Evolutionary conservation across 805 yeast genomes (phyloP).

Genomic region (Huiozyma naganishii): DNA sequence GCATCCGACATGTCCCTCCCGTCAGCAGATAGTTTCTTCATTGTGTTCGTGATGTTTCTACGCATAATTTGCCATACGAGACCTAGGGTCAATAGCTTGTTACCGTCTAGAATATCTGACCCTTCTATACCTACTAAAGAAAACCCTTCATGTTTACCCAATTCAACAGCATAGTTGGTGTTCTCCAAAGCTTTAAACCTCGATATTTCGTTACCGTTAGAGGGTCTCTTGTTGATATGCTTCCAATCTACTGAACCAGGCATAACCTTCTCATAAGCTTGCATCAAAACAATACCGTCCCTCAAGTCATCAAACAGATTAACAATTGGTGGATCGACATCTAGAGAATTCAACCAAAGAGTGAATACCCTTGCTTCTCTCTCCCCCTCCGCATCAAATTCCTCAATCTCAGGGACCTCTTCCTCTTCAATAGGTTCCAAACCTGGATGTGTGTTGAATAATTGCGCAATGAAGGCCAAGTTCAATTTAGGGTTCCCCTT

Average conservation of each 20-base stretch:
- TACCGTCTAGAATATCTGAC: slow-evolving; percentile 91
- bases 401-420: slow-evolving; percentile 91
- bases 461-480: slow-evolving; percentile 92
- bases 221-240: slow-evolving; percentile 77
- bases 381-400: slow-evolving; percentile 98
- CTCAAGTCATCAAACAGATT: slow-evolving; percentile 87
- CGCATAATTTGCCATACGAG: slow-evolving; percentile 98
- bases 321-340: slow-evolving; percentile 90
- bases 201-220: slow-evolving; percentile 60
- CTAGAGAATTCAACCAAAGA: slow-evolving; percentile 91
- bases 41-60: slow-evolving; percentile 80
- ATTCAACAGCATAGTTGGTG: slow-evolving; percentile 95
- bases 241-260: slow-evolving; percentile 81
- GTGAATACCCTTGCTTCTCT: slow-evolving; percentile 98
- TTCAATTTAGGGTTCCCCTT: slow-evolving; percentile 95
- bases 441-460: slow-evolving; percentile 95
- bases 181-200: slow-evolving; percentile 94
- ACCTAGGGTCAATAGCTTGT: slow-evolving; percentile 77
- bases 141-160: slow-evolving; percentile 86
- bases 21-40: slow-evolving; percentile 56
- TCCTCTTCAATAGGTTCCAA: slow-evolving; percentile 87
- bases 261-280: slow-evolving; percentile 91
- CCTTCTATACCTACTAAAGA: slow-evolving; percentile 97
- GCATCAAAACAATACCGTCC: slow-evolving; percentile 80
- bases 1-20: slow-evolving; percentile 72